phyloP scores from a whole-genome alignment of 208 protist genomes.

The Crithidia sp. region DNA sequence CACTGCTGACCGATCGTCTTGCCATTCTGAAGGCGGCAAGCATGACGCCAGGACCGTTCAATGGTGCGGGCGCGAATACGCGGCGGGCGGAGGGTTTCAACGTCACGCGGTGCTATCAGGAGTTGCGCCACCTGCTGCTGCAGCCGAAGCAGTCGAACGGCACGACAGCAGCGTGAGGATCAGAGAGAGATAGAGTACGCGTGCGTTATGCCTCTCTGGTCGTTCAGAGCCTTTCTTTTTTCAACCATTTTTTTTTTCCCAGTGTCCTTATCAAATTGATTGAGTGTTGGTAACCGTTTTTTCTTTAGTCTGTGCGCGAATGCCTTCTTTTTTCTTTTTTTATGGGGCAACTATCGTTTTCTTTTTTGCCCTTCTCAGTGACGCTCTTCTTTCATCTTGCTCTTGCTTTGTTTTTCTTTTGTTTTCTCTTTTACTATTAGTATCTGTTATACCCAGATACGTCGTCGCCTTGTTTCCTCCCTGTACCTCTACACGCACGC shows the following conservation, averaged over 20 bases:
- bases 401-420: neutral
- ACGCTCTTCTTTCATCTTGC: no score
- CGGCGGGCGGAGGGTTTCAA: conserved; percentile 10
- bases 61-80: conserved; percentile 24
- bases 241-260: no score
- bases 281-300: neutral
- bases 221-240: no score
- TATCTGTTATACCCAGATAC: neutral
- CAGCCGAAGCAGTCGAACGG: conserved; percentile 13
- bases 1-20: conserved; percentile 36
- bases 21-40: conserved; percentile 32
- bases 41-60: conserved; percentile 19
- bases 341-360: no score
- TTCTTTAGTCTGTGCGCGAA: no score
- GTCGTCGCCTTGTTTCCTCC: no score
- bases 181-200: neutral
- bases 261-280: no score
- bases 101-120: conserved; percentile 22
- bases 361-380: no score
- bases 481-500: no score
- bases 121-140: conserved; percentile 32
- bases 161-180: neutral
- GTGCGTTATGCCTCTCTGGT: no score
- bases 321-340: no score
- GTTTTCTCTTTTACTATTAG: neutral